These are phyloP conservation scores for Biscutella laevigata DNA, from an alignment of 441 rosid genomes.

Conservation along the genomic window DNA sequence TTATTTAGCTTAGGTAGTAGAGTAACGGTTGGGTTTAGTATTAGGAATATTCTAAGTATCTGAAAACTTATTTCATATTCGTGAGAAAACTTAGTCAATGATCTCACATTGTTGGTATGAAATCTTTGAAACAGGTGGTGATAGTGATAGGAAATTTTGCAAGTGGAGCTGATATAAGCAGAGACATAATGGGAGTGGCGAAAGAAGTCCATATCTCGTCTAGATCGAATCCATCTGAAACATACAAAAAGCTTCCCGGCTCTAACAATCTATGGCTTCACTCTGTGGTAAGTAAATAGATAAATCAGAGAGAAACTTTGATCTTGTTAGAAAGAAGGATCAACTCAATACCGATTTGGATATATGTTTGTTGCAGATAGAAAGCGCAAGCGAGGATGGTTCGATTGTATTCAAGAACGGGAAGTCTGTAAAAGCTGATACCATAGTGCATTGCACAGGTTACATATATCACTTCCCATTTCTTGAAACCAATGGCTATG, in stretches of 20 bases:
- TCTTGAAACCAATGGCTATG: slow-evolving; percentile 48
- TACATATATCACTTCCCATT: slow-evolving; percentile 56
- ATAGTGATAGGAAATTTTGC: slow-evolving; percentile 60
- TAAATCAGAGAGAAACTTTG: not conserved
- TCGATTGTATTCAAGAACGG: slow-evolving; percentile 47
- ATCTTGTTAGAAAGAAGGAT: too few species aligned
- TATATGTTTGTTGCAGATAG: slow-evolving; percentile 41
- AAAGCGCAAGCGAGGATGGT: slow-evolving; percentile 42
- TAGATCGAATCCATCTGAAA: slow-evolving; percentile 41
- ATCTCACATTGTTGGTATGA: too few species aligned
- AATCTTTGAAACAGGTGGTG: slow-evolving; percentile 38
- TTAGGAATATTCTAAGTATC: too few species aligned
- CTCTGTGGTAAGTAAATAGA: slow-evolving; percentile 45
- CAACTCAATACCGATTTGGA: too few species aligned
- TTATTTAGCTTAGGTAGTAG: too few species aligned
- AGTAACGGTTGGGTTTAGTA: too few species aligned
- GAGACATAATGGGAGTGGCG: slow-evolving; percentile 57
- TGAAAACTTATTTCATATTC: too few species aligned
- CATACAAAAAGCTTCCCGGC: slow-evolving; percentile 34
- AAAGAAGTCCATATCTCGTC: slow-evolving; percentile 72
- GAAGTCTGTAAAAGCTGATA: slow-evolving; percentile 40
- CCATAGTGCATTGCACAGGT: slow-evolving; percentile 71
- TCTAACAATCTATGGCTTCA: slow-evolving; percentile 59
- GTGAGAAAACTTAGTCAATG: too few species aligned
- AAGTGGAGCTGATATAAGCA: slow-evolving; percentile 60